These are phyloP conservation scores for Ganoderma boninense DNA, from an alignment of 1,284 basidiomycete genomes.

Conservation along the genomic window DNA sequence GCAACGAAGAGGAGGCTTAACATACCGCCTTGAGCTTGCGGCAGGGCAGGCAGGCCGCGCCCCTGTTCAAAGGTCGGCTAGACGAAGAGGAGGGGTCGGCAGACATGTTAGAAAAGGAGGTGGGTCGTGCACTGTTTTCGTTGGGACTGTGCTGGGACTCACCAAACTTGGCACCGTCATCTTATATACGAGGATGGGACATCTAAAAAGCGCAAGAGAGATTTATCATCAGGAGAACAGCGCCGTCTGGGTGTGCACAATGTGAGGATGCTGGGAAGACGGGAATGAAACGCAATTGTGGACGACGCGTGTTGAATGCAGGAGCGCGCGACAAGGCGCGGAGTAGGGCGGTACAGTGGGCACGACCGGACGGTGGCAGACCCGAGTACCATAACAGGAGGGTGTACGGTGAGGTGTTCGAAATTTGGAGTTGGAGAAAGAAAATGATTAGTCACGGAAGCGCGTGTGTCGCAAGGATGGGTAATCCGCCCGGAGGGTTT, in stretches of 20 bases:
- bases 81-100: constrained; percentile 7
- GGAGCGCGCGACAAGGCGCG: constrained; percentile 6
- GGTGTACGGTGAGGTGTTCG: neutral
- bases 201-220: constrained; percentile 1
- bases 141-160: constrained; percentile 11
- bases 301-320: constrained; percentile 13
- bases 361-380: neutral
- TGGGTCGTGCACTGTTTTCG: neutral
- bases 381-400: constrained; percentile 4
- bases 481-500: constrained; percentile 1
- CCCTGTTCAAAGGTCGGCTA: constrained; percentile 26
- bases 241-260: constrained; percentile 5
- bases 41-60: constrained; percentile 31
- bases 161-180: neutral
- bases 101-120: constrained; percentile 18
- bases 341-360: constrained; percentile 8
- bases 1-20: neutral
- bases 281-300: constrained; percentile 21
- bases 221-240: constrained; percentile 27
- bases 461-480: neutral
- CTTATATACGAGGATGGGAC: constrained; percentile 24
- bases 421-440: neutral
- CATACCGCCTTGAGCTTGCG: constrained; percentile 33
- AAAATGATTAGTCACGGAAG: constrained; percentile 4
- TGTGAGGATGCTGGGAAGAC: constrained; percentile 11